Conservation (phyloP, 345 rosid species). For the Sapria himalayana region DNA sequence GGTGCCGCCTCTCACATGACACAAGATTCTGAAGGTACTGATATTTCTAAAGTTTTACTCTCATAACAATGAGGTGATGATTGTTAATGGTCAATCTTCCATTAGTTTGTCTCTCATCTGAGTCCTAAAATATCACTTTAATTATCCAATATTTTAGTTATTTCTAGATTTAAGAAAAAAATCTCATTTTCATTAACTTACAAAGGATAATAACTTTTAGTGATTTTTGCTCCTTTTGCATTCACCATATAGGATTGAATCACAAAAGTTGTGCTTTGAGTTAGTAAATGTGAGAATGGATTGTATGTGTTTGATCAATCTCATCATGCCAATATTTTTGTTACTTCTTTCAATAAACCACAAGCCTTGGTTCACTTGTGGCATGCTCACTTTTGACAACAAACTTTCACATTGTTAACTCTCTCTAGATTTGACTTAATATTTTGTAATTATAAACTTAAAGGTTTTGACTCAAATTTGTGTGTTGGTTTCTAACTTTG, state of each 20-base stretch:
- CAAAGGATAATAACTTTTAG: neutral
- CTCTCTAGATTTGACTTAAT: neutral
- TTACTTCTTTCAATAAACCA: neutral
- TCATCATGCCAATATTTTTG: neutral
- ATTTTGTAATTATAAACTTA: neutral
- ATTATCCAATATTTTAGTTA: neutral
- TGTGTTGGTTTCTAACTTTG: neutral
- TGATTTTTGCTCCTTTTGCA: neutral
- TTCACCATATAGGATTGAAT: no score
- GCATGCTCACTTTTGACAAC: conserved; percentile 1
- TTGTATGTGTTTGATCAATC: neutral
- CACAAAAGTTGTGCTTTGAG: neutral
- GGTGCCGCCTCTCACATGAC: conserved; percentile 1
- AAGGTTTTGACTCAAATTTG: neutral
- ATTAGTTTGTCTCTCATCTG: neutral
- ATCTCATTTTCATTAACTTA: no score
- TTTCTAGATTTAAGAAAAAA: rapidly evolving
- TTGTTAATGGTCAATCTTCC: neutral
- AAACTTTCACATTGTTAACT: neutral
- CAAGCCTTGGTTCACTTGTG: neutral
- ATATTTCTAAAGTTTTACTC: neutral
- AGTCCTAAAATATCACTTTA: neutral
- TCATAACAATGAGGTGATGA: neutral
- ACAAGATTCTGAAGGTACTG: neutral
- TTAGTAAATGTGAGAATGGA: neutral